phyloP scores from a whole-genome alignment of 257 asterid genomes.

The Datura wrightii region DNA sequence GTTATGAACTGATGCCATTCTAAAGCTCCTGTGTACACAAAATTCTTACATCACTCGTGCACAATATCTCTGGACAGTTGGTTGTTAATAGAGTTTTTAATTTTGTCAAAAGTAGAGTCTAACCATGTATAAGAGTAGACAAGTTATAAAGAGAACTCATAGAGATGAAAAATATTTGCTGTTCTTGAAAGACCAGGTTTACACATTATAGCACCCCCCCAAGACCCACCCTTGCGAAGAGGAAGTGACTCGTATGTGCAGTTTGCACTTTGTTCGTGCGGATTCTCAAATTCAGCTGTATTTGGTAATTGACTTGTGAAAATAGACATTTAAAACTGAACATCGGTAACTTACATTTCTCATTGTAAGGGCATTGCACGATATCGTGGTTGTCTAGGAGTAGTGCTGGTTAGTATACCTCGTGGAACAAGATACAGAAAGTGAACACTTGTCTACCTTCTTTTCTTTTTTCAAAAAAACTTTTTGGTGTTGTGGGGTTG shows the following conservation, averaged over 20 bases:
- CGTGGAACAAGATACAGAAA: not conserved
- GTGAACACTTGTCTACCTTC: not conserved
- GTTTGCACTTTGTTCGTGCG: not conserved
- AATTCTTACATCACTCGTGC: not conserved
- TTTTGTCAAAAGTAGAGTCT: not conserved
- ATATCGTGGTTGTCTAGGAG: constrained; percentile 14
- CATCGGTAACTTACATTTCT: not conserved
- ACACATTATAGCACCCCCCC: not conserved
- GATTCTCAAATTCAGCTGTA: not conserved
- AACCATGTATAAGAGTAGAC: not conserved
- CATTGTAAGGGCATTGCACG: not conserved
- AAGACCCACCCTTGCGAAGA: not conserved
- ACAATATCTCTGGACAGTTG: not conserved
- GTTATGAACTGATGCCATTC: not conserved
- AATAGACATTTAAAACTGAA: not conserved
- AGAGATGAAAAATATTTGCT: not conserved
- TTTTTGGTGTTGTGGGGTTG: not conserved
- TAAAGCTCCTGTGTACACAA: not conserved
- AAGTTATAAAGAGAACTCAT: not conserved
- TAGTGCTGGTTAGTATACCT: constrained; percentile 17
- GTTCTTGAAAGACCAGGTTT: not conserved
- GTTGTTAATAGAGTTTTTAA: not conserved
- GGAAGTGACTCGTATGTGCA: not conserved
- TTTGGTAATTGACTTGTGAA: not conserved
- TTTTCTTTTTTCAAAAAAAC: not conserved